Conservation (phyloP, 2,329 filamentous ascomycete species). For the Alternaria brassicicola region DNA sequence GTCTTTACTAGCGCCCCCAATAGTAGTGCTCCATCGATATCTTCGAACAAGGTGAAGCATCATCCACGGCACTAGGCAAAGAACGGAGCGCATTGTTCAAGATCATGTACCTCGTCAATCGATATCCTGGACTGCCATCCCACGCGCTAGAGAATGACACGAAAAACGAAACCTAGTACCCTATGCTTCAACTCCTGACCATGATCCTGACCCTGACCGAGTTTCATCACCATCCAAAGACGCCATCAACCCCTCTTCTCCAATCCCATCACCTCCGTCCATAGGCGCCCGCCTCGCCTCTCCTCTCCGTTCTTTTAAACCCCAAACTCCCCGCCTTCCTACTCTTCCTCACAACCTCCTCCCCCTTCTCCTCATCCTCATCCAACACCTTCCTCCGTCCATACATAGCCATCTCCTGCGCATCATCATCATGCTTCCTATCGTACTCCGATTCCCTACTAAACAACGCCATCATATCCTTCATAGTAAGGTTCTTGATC, state of each 20-base stretch:
- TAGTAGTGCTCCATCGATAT: no score
- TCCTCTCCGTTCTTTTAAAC: conserved; percentile 19
- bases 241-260: background rate
- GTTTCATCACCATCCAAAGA: background rate
- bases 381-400: conserved; percentile 42
- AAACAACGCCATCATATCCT: conserved; percentile 93
- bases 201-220: no score
- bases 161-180: background rate
- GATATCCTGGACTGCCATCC: background rate
- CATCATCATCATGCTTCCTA: conserved; percentile 51
- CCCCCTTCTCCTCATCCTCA: conserved; percentile 10
- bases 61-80: no score
- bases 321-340: conserved; percentile 42
- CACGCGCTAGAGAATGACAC: background rate
- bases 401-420: conserved; percentile 43
- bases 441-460: conserved; percentile 67
- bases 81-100: background rate
- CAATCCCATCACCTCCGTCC: conserved; percentile 23
- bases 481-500: conserved; percentile 83
- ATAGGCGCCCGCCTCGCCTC: conserved; percentile 51
- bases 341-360: conserved; percentile 18
- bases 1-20: no score
- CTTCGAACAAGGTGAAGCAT: no score
- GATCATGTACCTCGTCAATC: background rate
- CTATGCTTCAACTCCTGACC: no score